Evolutionary conservation across 1,139 yeast species (phyloP).

Genomic region (Suhomyces panamericanus): DNA sequence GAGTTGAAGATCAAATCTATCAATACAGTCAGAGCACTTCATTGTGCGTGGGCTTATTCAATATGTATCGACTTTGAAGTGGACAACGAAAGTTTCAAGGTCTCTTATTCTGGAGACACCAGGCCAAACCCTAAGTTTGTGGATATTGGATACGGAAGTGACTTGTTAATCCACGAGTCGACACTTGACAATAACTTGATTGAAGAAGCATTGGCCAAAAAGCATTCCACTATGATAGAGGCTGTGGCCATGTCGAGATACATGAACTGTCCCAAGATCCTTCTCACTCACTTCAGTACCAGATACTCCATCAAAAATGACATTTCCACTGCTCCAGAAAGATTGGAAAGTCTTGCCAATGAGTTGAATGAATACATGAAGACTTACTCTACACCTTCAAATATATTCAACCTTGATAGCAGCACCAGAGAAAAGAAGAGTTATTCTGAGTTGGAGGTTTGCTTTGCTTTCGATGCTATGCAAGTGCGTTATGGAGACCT

Average conservation of each 20-base stretch:
- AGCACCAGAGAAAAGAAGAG: constrained; percentile 13
- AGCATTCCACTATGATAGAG: constrained; percentile 89
- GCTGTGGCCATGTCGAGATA: constrained; percentile 68
- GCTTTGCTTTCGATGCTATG: constrained; percentile 47
- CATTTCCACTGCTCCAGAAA: constrained; percentile 28
- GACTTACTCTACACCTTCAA: constrained; percentile 22
- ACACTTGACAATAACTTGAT: constrained; percentile 78
- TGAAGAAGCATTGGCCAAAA: constrained; percentile 80
- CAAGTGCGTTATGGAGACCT: constrained; percentile 28
- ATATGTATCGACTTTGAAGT: constrained; percentile 53
- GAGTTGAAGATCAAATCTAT: constrained; percentile 37
- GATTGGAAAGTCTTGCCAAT: constrained; percentile 24
- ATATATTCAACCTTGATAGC: constrained; percentile 27
- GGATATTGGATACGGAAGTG: constrained; percentile 66
- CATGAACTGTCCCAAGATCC: constrained; percentile 71
- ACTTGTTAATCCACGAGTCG: constrained; percentile 87
- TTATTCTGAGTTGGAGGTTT: constrained; percentile 35
- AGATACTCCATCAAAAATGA: constrained; percentile 74
- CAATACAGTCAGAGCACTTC: constrained; percentile 72
- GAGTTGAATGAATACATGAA: constrained; percentile 29
- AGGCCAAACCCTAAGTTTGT: constrained; percentile 70
- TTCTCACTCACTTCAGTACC: constrained; percentile 91
- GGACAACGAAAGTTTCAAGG: constrained; percentile 46
- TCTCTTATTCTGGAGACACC: constrained; percentile 94
- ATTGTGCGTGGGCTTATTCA: constrained; percentile 84